These are phyloP conservation scores for Juglanconis sp. DNA, from an alignment of 2,329 filamentous ascomycete species.

Conservation along the genomic window DNA sequence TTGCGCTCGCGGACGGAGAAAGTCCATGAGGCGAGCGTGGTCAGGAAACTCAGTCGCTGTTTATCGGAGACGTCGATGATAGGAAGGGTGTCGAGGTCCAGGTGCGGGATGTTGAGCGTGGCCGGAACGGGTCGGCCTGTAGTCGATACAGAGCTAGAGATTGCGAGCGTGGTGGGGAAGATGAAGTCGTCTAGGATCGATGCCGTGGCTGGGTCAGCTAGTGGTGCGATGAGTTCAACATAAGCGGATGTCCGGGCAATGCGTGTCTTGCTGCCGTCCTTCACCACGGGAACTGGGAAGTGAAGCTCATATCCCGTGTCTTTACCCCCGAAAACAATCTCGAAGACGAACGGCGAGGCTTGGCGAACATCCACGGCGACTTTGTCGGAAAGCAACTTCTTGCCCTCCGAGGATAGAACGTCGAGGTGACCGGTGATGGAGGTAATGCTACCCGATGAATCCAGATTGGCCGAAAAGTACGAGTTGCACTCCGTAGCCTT, in stretches of 20 bases:
- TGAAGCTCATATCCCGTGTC: constrained; percentile 30
- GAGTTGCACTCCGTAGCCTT: neutral
- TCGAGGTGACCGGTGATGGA: constrained; percentile 39
- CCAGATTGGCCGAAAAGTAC: constrained; percentile 30
- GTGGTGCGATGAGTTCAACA: constrained; percentile 40
- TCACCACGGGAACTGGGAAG: constrained; percentile 39
- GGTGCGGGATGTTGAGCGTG: constrained; percentile 36
- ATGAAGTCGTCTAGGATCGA: constrained; percentile 30
- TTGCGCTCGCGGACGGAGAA: constrained; percentile 41
- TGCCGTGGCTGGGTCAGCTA: constrained; percentile 27
- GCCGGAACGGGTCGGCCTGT: constrained; percentile 26
- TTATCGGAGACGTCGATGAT: constrained; percentile 37
- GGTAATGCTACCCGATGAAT: constrained; percentile 28
- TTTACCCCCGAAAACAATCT: constrained; percentile 36
- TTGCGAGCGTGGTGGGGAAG: constrained; percentile 32
- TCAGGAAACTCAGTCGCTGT: constrained; percentile 35
- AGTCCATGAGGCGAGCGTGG: constrained; percentile 34
- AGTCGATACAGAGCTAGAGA: constrained; percentile 8
- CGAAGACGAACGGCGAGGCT: constrained; percentile 36
- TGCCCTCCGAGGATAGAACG: constrained; percentile 33
- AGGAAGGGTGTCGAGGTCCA: constrained; percentile 44
- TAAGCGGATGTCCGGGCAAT: constrained; percentile 43
- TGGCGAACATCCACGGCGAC: constrained; percentile 34
- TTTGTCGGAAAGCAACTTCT: constrained; percentile 35
- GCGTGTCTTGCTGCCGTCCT: constrained; percentile 33